Evolutionary conservation across 495 filamentous ascomycete genomes (phyloP).

Genomic region (Penicillium dipodomyicola): DNA sequence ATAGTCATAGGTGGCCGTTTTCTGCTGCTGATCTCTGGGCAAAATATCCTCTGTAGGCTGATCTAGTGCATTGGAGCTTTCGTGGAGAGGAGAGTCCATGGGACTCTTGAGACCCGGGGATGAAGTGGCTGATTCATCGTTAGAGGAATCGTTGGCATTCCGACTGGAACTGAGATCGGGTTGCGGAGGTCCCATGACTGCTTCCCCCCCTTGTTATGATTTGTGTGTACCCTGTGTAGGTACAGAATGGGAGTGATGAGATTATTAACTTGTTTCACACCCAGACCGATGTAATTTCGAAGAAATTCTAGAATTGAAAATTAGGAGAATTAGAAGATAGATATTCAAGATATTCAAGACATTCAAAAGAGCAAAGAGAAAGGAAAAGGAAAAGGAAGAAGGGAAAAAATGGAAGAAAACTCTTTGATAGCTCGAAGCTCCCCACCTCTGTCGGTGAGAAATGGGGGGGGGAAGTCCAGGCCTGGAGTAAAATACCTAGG

Average conservation of each 20-base stretch:
- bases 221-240: no score
- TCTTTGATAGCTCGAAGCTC: no score
- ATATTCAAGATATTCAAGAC: background rate
- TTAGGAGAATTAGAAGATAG: background rate
- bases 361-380: no score
- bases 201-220: background rate
- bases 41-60: slow-evolving; percentile 51
- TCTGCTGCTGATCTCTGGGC: slow-evolving; percentile 69
- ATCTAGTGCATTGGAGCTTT: slow-evolving; percentile 12
- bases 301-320: background rate
- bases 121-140: slow-evolving; percentile 14
- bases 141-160: slow-evolving; percentile 24
- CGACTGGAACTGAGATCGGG: slow-evolving; percentile 21
- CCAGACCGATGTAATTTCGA: no score
- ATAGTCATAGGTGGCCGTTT: slow-evolving; percentile 81
- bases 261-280: no score
- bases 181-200: slow-evolving; percentile 28
- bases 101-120: slow-evolving; percentile 9
- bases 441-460: background rate
- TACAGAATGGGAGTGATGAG: no score
- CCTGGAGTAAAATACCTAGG: background rate
- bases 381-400: background rate
- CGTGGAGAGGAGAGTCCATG: slow-evolving; percentile 15
- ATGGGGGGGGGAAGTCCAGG: background rate
- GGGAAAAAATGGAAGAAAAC: background rate